A percentile compares a stretch with the other conserved stretches of the same genome.
These are phyloP conservation scores for Acanthamoeba rhysodes DNA, from an alignment of 208 protist species.

Conservation along the genomic window DNA sequence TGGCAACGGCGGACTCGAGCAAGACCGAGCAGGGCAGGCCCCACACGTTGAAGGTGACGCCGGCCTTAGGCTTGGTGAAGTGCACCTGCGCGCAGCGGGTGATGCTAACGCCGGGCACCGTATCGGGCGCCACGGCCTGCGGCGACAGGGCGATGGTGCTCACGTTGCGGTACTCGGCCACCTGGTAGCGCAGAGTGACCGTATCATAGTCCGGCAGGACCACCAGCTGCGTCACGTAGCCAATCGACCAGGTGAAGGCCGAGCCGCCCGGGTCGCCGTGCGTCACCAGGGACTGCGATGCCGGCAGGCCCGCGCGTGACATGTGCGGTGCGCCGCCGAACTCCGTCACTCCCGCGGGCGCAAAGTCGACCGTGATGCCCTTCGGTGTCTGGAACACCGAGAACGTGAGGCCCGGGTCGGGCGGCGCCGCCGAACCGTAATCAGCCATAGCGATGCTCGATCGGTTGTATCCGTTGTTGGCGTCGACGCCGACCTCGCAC, in stretches of 20 bases:
- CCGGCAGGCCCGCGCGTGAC: not conserved
- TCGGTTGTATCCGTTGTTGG: not conserved
- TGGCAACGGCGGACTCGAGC: slow-evolving; percentile 8
- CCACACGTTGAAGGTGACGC: slow-evolving; percentile 42
- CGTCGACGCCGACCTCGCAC: not conserved
- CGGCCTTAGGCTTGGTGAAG: slow-evolving; percentile 9
- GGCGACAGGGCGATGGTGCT: slow-evolving; percentile 26
- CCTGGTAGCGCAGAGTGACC: slow-evolving; percentile 13
- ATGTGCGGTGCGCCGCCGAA: not conserved
- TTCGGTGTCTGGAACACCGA: not conserved
- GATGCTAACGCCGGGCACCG: slow-evolving; percentile 20
- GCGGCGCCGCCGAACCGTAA: not conserved
- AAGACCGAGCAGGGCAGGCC: not conserved
- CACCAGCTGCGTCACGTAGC: slow-evolving; percentile 37
- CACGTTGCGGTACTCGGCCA: not conserved
- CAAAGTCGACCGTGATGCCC: slow-evolving; percentile 39
- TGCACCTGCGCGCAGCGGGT: slow-evolving; percentile 7
- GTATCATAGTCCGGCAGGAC: not conserved
- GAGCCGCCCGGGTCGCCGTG: slow-evolving; percentile 29
- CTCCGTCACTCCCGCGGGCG: not conserved
- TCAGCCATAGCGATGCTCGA: not conserved
- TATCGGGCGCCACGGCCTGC: slow-evolving; percentile 1
- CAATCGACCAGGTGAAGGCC: slow-evolving; percentile 49
- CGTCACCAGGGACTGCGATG: not conserved
- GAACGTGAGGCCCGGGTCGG: not conserved